These are phyloP conservation scores for Pterulicium gracile DNA, from an alignment of 1,284 basidiomycete genomes.

Conservation along the genomic window DNA sequence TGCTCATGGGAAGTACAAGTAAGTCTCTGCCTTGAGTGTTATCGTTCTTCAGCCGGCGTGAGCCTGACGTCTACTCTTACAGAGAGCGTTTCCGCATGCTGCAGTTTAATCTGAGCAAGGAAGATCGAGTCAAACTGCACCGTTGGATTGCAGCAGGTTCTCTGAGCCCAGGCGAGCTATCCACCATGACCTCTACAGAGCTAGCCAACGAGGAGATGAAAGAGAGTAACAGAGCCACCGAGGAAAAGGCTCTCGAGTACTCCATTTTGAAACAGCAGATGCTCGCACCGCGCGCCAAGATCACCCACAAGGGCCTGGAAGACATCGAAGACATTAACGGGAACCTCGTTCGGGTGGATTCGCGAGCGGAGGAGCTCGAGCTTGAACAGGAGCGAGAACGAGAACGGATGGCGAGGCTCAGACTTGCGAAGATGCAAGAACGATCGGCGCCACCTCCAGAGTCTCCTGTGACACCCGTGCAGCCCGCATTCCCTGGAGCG, in stretches of 20 bases:
- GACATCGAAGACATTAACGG: constrained; percentile 72
- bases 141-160: constrained; percentile 57
- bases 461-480: constrained; percentile 39
- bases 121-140: constrained; percentile 64
- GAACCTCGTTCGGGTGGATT: constrained; percentile 30
- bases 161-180: constrained; percentile 59
- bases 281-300: constrained; percentile 67
- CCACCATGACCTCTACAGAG: constrained; percentile 77
- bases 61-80: constrained; percentile 9
- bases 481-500: constrained; percentile 35
- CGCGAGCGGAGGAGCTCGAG: constrained; percentile 45
- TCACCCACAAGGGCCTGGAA: constrained; percentile 83
- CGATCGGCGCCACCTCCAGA: constrained; percentile 43
- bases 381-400: constrained; percentile 49
- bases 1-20: constrained; percentile 76
- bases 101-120: constrained; percentile 69
- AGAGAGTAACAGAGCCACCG: constrained; percentile 67
- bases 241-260: constrained; percentile 71
- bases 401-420: constrained; percentile 46
- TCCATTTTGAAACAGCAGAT: constrained; percentile 64
- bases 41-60: constrained; percentile 5
- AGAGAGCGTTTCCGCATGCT: constrained; percentile 81
- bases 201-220: constrained; percentile 76
- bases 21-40: constrained; percentile 19
- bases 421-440: constrained; percentile 30